phyloP scores from a whole-genome alignment of 2,329 filamentous ascomycete genomes.

The Hymenoscyphus linearis region DNA sequence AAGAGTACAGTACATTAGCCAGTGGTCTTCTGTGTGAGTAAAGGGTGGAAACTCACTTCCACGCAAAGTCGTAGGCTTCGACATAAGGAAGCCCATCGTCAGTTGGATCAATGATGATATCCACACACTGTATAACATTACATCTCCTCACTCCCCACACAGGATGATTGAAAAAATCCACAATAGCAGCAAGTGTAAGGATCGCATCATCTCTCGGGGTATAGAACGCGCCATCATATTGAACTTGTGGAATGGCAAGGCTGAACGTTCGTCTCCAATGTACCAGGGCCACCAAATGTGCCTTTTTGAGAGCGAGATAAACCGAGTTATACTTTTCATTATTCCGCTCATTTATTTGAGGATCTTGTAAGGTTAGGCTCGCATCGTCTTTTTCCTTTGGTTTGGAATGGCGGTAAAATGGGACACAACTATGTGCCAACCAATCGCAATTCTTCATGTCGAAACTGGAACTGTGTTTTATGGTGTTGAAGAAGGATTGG shows the following conservation, averaged over 20 bases:
- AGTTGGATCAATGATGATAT: constrained; percentile 5
- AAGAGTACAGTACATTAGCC: no score
- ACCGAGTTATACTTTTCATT: constrained; percentile 1
- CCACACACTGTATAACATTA: neutral
- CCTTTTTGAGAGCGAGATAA: constrained; percentile 1
- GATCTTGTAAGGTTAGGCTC: neutral
- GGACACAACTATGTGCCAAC: constrained; percentile 3
- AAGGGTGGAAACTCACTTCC: constrained; percentile 6
- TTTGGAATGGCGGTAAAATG: neutral
- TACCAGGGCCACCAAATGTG: neutral
- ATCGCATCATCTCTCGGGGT: constrained; percentile 7
- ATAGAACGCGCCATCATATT: constrained; percentile 2
- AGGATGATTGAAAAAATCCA: constrained; percentile 9
- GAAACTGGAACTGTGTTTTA: neutral
- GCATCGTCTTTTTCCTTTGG: neutral
- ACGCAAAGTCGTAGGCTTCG: constrained; percentile 3
- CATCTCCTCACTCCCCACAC: constrained; percentile 1
- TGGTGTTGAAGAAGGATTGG: neutral
- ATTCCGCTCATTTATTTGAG: constrained; percentile 3
- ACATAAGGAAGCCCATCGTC: neutral
- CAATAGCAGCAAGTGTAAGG: neutral
- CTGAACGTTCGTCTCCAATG: neutral
- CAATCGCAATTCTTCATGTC: constrained; percentile 7
- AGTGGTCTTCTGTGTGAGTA: no score
- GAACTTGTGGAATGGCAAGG: constrained; percentile 4